Conservation (phyloP, 805 yeast genomes). For the Isabelozyma pseudorhagii region DNA sequence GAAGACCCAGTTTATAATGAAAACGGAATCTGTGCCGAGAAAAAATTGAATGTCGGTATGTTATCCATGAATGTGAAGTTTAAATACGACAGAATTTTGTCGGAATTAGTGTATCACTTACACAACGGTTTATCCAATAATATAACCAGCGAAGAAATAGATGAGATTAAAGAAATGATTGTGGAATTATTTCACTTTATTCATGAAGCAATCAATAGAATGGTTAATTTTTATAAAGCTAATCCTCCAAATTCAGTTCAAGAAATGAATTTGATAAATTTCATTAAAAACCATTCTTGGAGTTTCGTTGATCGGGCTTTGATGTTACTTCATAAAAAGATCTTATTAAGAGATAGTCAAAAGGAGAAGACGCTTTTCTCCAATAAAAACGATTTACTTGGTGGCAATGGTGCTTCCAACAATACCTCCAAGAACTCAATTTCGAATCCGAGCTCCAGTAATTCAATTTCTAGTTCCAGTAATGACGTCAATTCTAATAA, state of each 20-base stretch:
- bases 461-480: not conserved
- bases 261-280: slow-evolving; percentile 43
- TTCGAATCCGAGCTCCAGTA: not conserved
- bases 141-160: slow-evolving; percentile 40
- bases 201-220: slow-evolving; percentile 43
- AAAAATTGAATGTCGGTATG: slow-evolving; percentile 40
- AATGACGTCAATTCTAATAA: not conserved
- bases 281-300: slow-evolving; percentile 47
- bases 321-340: slow-evolving; percentile 42
- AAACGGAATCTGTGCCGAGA: slow-evolving; percentile 24
- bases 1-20: slow-evolving; percentile 33
- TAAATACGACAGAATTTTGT: slow-evolving; percentile 48
- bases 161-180: slow-evolving; percentile 46
- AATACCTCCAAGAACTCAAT: not conserved
- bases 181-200: slow-evolving; percentile 49
- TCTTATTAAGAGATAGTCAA: slow-evolving; percentile 29
- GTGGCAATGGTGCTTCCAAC: not conserved
- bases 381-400: not conserved
- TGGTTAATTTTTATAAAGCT: slow-evolving; percentile 29
- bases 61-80: slow-evolving; percentile 54
- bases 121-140: slow-evolving; percentile 47
- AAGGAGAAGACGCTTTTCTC: not conserved
- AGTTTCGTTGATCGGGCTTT: slow-evolving; percentile 55
- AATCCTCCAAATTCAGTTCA: slow-evolving; percentile 36
- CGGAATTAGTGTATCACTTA: slow-evolving; percentile 49